A percentile compares a stretch with the other conserved stretches of the same genome.
Conservation (phyloP, 2,329 filamentous ascomycete species). For the Elsinoe ampelina region DNA sequence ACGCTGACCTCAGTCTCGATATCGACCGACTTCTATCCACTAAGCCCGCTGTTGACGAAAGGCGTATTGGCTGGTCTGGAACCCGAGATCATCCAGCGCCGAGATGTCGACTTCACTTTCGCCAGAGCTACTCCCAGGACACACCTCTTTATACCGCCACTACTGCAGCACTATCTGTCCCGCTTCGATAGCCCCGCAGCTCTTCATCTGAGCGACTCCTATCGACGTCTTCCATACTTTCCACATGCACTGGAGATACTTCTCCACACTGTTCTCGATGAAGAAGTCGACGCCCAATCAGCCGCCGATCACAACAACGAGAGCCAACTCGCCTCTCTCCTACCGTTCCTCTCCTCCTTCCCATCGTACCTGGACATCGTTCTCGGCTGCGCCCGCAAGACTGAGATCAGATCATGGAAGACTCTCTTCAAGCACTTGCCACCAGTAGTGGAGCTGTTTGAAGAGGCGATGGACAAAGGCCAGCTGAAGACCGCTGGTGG, state of each 20-base stretch:
- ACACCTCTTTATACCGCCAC: slow-evolving; percentile 82
- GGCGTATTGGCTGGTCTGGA: slow-evolving; percentile 86
- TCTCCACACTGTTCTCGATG: slow-evolving; percentile 85
- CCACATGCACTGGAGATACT: slow-evolving; percentile 86
- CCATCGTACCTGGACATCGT: slow-evolving; percentile 88
- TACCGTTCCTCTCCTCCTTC: slow-evolving; percentile 46
- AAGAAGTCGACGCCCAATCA: slow-evolving; percentile 66
- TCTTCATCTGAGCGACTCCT: slow-evolving; percentile 71
- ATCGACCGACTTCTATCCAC: slow-evolving; percentile 86
- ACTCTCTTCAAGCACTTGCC: slow-evolving; percentile 88
- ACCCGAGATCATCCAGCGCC: slow-evolving; percentile 82
- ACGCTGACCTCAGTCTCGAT: slow-evolving; percentile 67
- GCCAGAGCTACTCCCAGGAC: slow-evolving; percentile 86
- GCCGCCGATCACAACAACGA: slow-evolving; percentile 29
- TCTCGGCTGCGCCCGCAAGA: slow-evolving; percentile 94
- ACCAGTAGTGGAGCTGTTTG: slow-evolving; percentile 82
- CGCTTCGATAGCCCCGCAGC: slow-evolving; percentile 72
- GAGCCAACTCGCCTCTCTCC: slow-evolving; percentile 38
- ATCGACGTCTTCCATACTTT: slow-evolving; percentile 82
- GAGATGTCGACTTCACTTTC: slow-evolving; percentile 84
- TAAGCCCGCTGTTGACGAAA: slow-evolving; percentile 80
- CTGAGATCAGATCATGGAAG: slow-evolving; percentile 87
- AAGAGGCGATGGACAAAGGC: slow-evolving; percentile 76
- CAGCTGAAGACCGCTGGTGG: slow-evolving; percentile 91
- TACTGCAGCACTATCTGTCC: slow-evolving; percentile 69